Base-by-base conservation (phyloP, 768 basidiomycete genomes). In the Leccinum subtestaceum region DNA sequence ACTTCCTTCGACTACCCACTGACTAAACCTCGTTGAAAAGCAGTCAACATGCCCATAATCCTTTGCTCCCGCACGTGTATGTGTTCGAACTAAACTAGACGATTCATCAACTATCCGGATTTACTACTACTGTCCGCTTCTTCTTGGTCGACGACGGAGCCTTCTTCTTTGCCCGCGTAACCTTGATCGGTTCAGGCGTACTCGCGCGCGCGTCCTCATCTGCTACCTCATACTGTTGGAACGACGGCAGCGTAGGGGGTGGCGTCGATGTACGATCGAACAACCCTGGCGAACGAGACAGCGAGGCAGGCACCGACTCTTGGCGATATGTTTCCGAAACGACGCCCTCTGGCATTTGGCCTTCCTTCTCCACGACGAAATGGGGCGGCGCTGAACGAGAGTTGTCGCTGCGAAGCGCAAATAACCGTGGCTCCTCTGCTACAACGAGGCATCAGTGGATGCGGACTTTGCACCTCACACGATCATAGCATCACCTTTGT, bases 311-410 rank as follows among this genome's bases (percentile, higher is more conserved):
- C 17, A 68, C 66, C 9, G 67, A 67, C 46, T 69, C 55, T 56
- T 60, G 67, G 61, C 63, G 64, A 55, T 60, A 49, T 34, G 50
- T 34, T 23, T 66, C 67, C 25, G 58, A 15, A 43, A 63, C 57
- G 49, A 74, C 78, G n/a, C 84, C 82, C 50, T 81, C 81, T 4
- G 94, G 94, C 90, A 95, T 91, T 74, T 95, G 69, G 21, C 21
- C 21, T 21, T 21, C 21, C 21, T 21, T 21, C 21, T 95, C 92
- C 59, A 93, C 84, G 13, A 82, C 75, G 61, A 84, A 89, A 5
- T 77, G 70, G n/a, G 78, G 72, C 1, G 77, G 69, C 2, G 81
- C 75, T 10, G 79, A 76, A 17, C 74, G 69, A 17, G 78, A 73
- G 10, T 74, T 65, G 5, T 74, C 68, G 23, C 76, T 75, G 61